A percentile compares a stretch with the other conserved stretches of the same genome.
Conservation (phyloP, 2,329 filamentous ascomycete species). For the Hawksworthiomyces lignivorus region DNA sequence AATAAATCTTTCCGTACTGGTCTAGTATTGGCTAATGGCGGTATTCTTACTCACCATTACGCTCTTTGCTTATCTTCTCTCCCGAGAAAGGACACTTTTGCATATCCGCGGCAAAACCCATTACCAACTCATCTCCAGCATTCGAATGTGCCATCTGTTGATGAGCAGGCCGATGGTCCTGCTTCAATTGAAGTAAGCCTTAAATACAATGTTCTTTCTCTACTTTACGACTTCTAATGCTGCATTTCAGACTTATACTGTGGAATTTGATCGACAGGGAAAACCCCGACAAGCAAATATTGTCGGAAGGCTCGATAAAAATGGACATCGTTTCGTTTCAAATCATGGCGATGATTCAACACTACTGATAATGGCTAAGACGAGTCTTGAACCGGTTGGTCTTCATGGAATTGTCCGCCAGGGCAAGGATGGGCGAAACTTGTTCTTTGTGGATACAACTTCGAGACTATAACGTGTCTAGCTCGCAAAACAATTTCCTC, state of each 20-base stretch:
- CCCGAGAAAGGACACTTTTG: background rate
- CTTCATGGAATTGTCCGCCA: background rate
- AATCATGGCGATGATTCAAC: constrained; percentile 6
- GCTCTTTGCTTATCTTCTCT: background rate
- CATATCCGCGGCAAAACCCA: constrained; percentile 7
- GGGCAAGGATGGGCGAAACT: constrained; percentile 7
- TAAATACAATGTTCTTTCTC: background rate
- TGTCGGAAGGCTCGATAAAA: background rate
- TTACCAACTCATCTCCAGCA: constrained; percentile 1
- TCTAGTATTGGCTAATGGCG: constrained; percentile 10
- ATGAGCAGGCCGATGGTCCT: background rate
- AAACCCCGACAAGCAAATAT: background rate
- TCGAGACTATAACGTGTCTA: constrained; percentile 9
- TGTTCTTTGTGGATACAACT: constrained; percentile 2
- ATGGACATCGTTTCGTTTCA: constrained; percentile 3
- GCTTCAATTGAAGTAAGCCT: background rate
- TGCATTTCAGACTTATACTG: constrained; percentile 5
- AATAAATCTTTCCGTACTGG: background rate
- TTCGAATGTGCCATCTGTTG: background rate
- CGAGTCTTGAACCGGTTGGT: constrained; percentile 3
- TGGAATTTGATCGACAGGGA: constrained; percentile 3
- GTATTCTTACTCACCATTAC: constrained; percentile 11
- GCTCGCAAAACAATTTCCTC: too few relatives aligned
- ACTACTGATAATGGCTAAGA: constrained; percentile 3
- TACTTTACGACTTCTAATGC: background rate